A percentile compares a stretch with the other conserved stretches of the same genome.
Conservation (phyloP, 202 grass and related monocot species). For the Dendrocalamus latiflorus region DNA sequence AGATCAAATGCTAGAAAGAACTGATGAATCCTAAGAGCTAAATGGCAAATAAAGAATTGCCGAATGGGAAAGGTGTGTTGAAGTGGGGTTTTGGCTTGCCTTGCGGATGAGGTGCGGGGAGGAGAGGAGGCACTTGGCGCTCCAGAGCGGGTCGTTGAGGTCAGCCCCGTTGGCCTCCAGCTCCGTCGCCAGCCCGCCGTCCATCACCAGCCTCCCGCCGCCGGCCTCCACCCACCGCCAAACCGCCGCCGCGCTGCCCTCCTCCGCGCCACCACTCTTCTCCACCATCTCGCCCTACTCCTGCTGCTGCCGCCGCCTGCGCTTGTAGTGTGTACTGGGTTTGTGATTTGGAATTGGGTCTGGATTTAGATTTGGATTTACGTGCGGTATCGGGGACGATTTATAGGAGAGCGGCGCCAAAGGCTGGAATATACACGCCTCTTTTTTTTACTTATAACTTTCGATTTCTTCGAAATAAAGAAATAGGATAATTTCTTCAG, state of each 20-base stretch:
- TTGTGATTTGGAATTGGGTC: too few relatives aligned
- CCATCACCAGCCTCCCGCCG: conserved; percentile 69
- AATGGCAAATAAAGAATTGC: neutral
- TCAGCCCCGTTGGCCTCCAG: conserved; percentile 90
- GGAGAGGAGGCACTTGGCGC: conserved; percentile 82
- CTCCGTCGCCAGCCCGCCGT: conserved; percentile 94
- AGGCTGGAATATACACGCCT: neutral
- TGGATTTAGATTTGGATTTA: neutral
- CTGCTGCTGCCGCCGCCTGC: neutral
- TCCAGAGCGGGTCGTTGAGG: conserved; percentile 99
- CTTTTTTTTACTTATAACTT: too few relatives aligned
- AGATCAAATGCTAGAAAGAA: neutral
- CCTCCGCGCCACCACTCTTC: conserved; percentile 13
- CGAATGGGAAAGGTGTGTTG: neutral
- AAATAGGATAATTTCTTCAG: too few relatives aligned
- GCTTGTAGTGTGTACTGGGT: neutral
- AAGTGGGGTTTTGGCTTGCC: neutral
- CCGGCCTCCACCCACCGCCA: conserved; percentile 47
- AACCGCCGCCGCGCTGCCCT: conserved; percentile 28
- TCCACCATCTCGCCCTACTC: conserved; percentile 11
- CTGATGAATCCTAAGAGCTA: neutral
- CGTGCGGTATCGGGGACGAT: neutral
- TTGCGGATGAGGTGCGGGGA: conserved; percentile 82
- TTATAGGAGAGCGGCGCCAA: neutral
- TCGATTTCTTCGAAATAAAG: too few relatives aligned